A percentile compares a stretch with the other conserved stretches of the same genome.
These are phyloP conservation scores for Fusarium sp. DNA, from an alignment of 2,329 filamentous ascomycete species.

Conservation along the genomic window DNA sequence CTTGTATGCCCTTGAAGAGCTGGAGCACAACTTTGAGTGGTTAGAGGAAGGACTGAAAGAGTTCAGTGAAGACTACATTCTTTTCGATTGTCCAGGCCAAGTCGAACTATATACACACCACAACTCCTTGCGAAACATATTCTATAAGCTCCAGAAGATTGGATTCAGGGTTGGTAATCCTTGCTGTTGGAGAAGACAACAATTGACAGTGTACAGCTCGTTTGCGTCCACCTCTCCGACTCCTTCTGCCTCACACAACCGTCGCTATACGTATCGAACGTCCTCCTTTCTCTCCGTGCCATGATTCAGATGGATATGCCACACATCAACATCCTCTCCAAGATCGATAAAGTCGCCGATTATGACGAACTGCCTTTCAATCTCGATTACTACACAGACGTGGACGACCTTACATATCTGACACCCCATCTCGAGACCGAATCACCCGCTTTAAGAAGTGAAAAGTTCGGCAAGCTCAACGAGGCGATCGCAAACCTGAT, in stretches of 20 bases:
- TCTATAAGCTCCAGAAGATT: slow-evolving; percentile 88
- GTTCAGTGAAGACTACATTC: slow-evolving; percentile 87
- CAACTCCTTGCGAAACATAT: slow-evolving; percentile 88
- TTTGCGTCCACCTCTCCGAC: slow-evolving; percentile 92
- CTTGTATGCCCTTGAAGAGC: slow-evolving; percentile 92
- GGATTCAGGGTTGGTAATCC: slow-evolving; percentile 81
- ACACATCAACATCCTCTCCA: slow-evolving; percentile 94
- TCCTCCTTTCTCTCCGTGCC: slow-evolving; percentile 90
- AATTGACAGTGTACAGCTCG: slow-evolving; percentile 70
- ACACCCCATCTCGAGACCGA: slow-evolving; percentile 84
- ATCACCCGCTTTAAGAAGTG: slow-evolving; percentile 73
- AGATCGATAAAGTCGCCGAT: slow-evolving; percentile 91
- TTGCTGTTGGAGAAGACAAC: background rate
- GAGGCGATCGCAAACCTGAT: slow-evolving; percentile 87
- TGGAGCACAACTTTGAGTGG: slow-evolving; percentile 96
- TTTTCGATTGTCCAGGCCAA: slow-evolving; percentile 97
- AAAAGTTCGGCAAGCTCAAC: slow-evolving; percentile 87
- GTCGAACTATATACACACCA: slow-evolving; percentile 98
- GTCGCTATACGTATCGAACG: slow-evolving; percentile 92
- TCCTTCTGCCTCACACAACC: slow-evolving; percentile 93
- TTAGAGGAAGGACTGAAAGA: slow-evolving; percentile 82
- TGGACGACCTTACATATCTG: slow-evolving; percentile 89
- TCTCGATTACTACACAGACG: slow-evolving; percentile 96
- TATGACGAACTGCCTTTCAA: slow-evolving; percentile 94
- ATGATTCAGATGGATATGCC: slow-evolving; percentile 99